Percentiles rank a stretch among this genome's conserved stretches.
These are phyloP conservation scores for Aspergillus bridgeri DNA, from an alignment of 495 filamentous ascomycete genomes.

Conservation along the genomic window DNA sequence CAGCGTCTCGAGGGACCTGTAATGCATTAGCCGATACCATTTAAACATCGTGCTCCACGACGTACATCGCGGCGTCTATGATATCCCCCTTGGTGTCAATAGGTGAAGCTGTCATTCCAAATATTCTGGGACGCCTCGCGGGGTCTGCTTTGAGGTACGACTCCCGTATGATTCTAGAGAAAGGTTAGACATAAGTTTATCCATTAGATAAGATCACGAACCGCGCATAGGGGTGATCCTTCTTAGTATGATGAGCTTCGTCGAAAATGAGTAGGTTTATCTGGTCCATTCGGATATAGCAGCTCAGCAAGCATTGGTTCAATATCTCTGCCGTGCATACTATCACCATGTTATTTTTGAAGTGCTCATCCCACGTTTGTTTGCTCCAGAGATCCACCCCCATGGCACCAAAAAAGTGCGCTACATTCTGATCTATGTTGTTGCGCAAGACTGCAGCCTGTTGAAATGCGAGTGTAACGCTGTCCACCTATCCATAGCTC, in stretches of 20 bases:
- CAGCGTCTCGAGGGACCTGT: slow-evolving; percentile 68
- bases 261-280: slow-evolving; percentile 95
- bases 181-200: slow-evolving; percentile 10
- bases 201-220: slow-evolving; percentile 10
- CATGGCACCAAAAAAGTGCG: slow-evolving; percentile 75
- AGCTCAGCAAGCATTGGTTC: slow-evolving; percentile 70
- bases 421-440: slow-evolving; percentile 79
- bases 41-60: not conserved
- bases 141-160: slow-evolving; percentile 58
- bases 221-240: slow-evolving; percentile 87
- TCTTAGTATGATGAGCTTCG: slow-evolving; percentile 96
- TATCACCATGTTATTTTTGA: slow-evolving; percentile 75
- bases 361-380: slow-evolving; percentile 64
- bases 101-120: slow-evolving; percentile 97
- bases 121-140: slow-evolving; percentile 66
- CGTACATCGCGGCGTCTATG: slow-evolving; percentile 60
- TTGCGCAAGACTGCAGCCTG: slow-evolving; percentile 78
- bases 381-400: slow-evolving; percentile 62
- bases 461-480: slow-evolving; percentile 86
- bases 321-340: slow-evolving; percentile 93
- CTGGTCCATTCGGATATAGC: slow-evolving; percentile 74
- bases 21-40: slow-evolving; percentile 10
- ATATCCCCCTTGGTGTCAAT: slow-evolving; percentile 80
- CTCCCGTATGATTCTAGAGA: slow-evolving; percentile 73
- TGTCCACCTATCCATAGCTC: slow-evolving; percentile 60